phyloP scores from a whole-genome alignment of 768 basidiomycete species.

The Lepiota venenata region DNA sequence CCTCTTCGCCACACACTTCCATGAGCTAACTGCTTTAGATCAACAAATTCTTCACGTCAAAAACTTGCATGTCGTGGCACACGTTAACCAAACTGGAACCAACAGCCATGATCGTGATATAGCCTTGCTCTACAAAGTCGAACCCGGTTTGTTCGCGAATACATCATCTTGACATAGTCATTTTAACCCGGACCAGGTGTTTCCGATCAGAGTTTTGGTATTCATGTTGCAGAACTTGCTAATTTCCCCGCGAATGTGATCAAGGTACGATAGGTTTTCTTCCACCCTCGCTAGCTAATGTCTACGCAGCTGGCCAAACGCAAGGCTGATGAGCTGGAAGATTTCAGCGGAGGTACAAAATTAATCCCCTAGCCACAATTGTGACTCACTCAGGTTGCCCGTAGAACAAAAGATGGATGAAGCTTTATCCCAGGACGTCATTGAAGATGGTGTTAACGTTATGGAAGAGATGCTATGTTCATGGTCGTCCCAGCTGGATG shows the following conservation, averaged over 20 bases:
- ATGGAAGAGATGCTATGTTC: slow-evolving; percentile 73
- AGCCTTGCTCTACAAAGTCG: slow-evolving; percentile 91
- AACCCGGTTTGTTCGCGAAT: slow-evolving; percentile 59
- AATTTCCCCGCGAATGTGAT: slow-evolving; percentile 96
- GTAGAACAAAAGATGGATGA: slow-evolving; percentile 22
- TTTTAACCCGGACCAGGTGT: slow-evolving; percentile 52
- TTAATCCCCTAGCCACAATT: neutral
- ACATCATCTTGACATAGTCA: neutral
- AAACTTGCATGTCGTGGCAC: slow-evolving; percentile 94
- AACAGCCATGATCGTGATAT: slow-evolving; percentile 70
- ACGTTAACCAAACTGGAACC: slow-evolving; percentile 79
- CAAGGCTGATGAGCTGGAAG: slow-evolving; percentile 90
- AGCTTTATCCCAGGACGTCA: slow-evolving; percentile 52
- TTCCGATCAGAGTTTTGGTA: slow-evolving; percentile 97
- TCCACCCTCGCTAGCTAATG: neutral
- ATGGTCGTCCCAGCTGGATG: slow-evolving; percentile 52
- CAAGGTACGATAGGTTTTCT: slow-evolving; percentile 36
- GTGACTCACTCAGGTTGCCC: neutral
- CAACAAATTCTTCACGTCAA: slow-evolving; percentile 85
- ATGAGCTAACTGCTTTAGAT: slow-evolving; percentile 91
- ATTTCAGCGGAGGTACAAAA: slow-evolving; percentile 51
- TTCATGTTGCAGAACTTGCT: slow-evolving; percentile 95
- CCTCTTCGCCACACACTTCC: slow-evolving; percentile 97
- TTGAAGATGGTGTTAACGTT: slow-evolving; percentile 76
- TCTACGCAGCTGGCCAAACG: slow-evolving; percentile 71